Evolutionary conservation across 306 rosid species (phyloP).

Genomic region (Pachyrhizus erosus): DNA sequence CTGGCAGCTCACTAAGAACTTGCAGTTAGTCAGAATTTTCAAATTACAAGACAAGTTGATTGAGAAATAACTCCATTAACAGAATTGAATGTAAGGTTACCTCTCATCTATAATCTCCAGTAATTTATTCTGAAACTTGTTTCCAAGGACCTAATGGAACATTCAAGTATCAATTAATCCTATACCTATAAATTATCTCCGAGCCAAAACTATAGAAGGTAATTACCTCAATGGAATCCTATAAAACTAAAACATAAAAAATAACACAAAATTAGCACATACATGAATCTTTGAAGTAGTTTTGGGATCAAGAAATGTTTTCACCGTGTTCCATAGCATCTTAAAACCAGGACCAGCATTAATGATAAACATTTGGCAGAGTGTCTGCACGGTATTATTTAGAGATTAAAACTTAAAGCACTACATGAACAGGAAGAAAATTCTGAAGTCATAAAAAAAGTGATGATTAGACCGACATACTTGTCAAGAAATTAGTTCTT

Average conservation of each 20-base stretch:
- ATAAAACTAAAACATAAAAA: background rate
- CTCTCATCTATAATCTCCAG: constrained; percentile 81
- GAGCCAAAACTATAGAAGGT: constrained; percentile 16
- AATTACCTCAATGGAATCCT: constrained; percentile 18
- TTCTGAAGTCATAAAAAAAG: constrained; percentile 3
- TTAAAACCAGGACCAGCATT: constrained; percentile 95
- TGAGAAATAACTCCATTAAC: constrained; percentile 24
- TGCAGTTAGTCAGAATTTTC: constrained; percentile 37
- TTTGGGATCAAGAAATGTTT: constrained; percentile 83
- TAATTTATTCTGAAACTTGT: constrained; percentile 73
- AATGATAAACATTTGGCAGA: constrained; percentile 77
- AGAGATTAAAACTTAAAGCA: constrained; percentile 32
- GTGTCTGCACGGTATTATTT: constrained; percentile 65
- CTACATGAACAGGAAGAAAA: background rate
- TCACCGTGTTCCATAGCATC: constrained; percentile 84
- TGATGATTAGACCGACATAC: constrained; percentile 48
- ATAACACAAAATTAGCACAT: constrained; percentile 43
- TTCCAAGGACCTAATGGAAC: constrained; percentile 75
- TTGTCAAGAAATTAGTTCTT: constrained; percentile 31
- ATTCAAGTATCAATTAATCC: constrained; percentile 38
- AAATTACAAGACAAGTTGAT: constrained; percentile 9
- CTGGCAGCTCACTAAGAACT: constrained; percentile 79
- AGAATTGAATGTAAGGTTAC: constrained; percentile 48
- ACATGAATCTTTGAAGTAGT: constrained; percentile 87
- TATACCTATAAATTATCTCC: constrained; percentile 18